Evolutionary conservation across 495 filamentous ascomycete species (phyloP).

Genomic region (Acidiella bohemica): DNA sequence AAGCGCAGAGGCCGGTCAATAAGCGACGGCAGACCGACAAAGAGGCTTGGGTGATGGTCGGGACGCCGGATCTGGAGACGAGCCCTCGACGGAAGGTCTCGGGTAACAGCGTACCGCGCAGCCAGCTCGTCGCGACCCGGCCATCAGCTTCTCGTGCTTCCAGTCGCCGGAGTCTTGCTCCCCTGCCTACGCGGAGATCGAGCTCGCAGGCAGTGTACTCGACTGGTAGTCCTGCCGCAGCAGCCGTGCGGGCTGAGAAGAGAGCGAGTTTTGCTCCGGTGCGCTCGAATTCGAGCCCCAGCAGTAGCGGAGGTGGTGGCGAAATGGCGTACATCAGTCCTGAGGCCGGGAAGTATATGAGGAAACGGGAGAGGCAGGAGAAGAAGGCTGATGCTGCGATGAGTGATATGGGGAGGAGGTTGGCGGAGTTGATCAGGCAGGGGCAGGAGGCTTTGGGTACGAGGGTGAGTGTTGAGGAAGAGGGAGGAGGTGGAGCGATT

Average conservation of each 20-base stretch:
- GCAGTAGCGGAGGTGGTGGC: neutral
- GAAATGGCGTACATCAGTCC: constrained; percentile 14
- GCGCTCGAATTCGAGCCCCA: constrained; percentile 2
- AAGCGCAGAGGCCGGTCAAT: constrained; percentile 29
- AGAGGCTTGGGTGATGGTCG: constrained; percentile 61
- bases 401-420: constrained; percentile 57
- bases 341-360: constrained; percentile 56
- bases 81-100: constrained; percentile 19
- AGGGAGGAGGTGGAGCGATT: too few species aligned
- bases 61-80: constrained; percentile 24
- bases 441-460: constrained; percentile 78
- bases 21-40: constrained; percentile 41
- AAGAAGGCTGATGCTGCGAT: constrained; percentile 67
- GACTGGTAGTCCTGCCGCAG: constrained; percentile 8
- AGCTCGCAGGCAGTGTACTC: constrained; percentile 32
- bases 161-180: constrained; percentile 22
- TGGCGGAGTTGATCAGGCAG: constrained; percentile 76
- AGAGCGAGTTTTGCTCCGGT: constrained; percentile 11
- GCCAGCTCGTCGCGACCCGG: neutral
- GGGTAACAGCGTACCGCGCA: constrained; percentile 10
- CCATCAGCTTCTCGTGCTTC: constrained; percentile 4
- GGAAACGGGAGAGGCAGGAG: constrained; percentile 53
- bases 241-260: neutral
- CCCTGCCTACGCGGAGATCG: constrained; percentile 26
- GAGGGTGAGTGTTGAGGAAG: constrained; percentile 49